A percentile compares a stretch with the other conserved stretches of the same genome.
phyloP scores from a whole-genome alignment of 139 green algal genomes.

The Micromonas commoda region DNA sequence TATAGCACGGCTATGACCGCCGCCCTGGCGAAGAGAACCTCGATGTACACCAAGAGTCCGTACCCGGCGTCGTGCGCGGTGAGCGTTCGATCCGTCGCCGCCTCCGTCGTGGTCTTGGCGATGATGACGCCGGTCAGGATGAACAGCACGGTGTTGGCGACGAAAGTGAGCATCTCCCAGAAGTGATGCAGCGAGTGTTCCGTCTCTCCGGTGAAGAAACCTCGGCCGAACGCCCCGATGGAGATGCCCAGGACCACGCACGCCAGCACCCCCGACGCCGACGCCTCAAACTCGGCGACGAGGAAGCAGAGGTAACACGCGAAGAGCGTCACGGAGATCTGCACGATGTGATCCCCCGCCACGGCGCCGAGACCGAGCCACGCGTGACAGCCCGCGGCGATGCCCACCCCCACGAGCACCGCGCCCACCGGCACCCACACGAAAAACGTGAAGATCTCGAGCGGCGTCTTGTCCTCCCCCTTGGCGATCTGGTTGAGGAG shows the following conservation, averaged over 20 bases:
- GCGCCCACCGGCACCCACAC: background rate
- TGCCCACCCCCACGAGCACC: background rate
- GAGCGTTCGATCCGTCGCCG: background rate
- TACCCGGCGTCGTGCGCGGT: background rate
- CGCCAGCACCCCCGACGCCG: conserved; percentile 27
- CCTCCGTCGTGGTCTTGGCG: background rate
- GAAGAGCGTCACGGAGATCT: conserved; percentile 22
- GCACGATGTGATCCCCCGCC: conserved; percentile 14
- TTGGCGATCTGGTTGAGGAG: conserved; percentile 14
- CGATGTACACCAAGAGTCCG: conserved; percentile 23
- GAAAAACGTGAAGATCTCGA: conserved; percentile 8
- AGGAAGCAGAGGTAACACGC: conserved; percentile 30
- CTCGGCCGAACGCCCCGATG: conserved; percentile 12
- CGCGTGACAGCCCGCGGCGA: background rate
- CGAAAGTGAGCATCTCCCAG: conserved; percentile 29
- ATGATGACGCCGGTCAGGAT: conserved; percentile 32
- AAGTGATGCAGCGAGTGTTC: conserved; percentile 30
- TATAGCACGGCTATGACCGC: background rate
- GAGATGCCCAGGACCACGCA: conserved; percentile 17
- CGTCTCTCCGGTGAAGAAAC: conserved; percentile 4
- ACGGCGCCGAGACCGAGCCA: background rate
- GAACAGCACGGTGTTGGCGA: conserved; percentile 31
- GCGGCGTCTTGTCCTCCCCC: conserved; percentile 16
- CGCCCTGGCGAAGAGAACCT: background rate
- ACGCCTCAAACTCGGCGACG: conserved; percentile 19